Conservation (phyloP, 1,139 yeast genomes). For the Dujonia santamariae region DNA sequence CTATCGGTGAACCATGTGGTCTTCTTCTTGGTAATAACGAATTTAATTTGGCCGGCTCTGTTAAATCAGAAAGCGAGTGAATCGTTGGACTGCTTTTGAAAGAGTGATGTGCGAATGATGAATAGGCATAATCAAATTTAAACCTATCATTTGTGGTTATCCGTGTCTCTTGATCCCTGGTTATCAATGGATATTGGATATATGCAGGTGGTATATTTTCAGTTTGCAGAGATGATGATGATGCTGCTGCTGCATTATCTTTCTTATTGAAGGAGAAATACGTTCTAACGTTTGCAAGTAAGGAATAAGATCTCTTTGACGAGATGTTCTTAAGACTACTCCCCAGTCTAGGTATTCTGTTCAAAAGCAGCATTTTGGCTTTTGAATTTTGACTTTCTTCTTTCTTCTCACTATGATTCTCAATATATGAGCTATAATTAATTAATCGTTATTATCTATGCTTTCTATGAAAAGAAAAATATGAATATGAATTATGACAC, state of each 20-base stretch:
- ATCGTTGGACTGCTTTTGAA: constrained; percentile 36
- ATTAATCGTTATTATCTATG: no score
- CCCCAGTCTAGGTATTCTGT: no score
- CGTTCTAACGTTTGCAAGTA: constrained; percentile 7
- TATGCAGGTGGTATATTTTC: constrained; percentile 22
- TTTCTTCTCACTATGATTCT: no score
- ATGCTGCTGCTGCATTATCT: background rate
- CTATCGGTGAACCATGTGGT: constrained; percentile 52
- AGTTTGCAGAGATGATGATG: background rate
- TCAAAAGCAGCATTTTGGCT: no score
- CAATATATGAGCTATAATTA: no score
- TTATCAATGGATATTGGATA: constrained; percentile 41
- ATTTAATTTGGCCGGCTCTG: constrained; percentile 47
- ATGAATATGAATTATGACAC: no score
- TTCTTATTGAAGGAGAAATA: constrained; percentile 7
- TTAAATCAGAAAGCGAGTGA: constrained; percentile 49
- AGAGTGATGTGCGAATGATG: constrained; percentile 51
- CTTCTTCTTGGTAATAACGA: constrained; percentile 50
- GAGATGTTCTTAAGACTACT: no score
- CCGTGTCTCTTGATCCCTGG: constrained; percentile 37
- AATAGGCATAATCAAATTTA: constrained; percentile 45
- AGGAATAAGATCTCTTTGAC: background rate
- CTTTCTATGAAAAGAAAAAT: no score
- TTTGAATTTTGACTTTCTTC: no score
- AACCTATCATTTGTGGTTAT: constrained; percentile 34